phyloP scores from a whole-genome alignment of 1,284 basidiomycete genomes.

The Puccinia novopanici region DNA sequence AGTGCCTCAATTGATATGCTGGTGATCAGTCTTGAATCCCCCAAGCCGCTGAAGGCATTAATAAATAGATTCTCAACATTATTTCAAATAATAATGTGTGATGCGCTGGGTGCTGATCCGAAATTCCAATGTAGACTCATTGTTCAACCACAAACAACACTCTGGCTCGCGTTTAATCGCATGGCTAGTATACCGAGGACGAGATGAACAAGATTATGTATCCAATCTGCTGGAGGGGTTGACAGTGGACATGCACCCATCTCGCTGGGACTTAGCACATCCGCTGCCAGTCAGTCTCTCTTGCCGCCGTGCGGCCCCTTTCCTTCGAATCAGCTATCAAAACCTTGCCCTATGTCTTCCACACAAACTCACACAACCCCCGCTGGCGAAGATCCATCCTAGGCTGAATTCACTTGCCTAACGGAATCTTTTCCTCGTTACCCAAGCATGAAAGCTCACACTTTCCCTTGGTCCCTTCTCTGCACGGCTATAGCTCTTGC shows the following conservation, averaged over 20 bases:
- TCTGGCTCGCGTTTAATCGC: neutral
- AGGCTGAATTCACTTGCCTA: neutral
- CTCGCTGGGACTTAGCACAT: conserved; percentile 34
- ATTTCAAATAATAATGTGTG: neutral
- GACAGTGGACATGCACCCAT: conserved; percentile 24
- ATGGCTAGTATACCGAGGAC: conserved; percentile 7
- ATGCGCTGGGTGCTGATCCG: conserved; percentile 19
- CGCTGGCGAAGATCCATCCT: neutral
- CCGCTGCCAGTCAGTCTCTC: neutral
- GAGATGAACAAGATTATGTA: conserved; percentile 35
- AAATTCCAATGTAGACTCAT: conserved; percentile 6
- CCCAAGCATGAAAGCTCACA: conserved; percentile 1
- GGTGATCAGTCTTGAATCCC: conserved; percentile 7
- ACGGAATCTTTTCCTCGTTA: neutral
- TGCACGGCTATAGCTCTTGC: conserved; percentile 6
- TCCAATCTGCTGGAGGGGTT: conserved; percentile 31
- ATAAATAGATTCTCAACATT: too few relatives aligned
- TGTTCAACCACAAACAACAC: conserved; percentile 23
- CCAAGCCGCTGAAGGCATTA: conserved; percentile 6
- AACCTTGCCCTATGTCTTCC: neutral
- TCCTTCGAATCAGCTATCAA: conserved; percentile 20
- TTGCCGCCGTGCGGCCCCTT: conserved; percentile 29
- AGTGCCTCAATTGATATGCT: conserved; percentile 5
- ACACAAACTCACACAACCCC: neutral
- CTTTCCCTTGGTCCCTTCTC: conserved; percentile 12